These are phyloP conservation scores for Bigelowiella natans DNA, from an alignment of 78 protist genomes.

Conservation along the genomic window DNA sequence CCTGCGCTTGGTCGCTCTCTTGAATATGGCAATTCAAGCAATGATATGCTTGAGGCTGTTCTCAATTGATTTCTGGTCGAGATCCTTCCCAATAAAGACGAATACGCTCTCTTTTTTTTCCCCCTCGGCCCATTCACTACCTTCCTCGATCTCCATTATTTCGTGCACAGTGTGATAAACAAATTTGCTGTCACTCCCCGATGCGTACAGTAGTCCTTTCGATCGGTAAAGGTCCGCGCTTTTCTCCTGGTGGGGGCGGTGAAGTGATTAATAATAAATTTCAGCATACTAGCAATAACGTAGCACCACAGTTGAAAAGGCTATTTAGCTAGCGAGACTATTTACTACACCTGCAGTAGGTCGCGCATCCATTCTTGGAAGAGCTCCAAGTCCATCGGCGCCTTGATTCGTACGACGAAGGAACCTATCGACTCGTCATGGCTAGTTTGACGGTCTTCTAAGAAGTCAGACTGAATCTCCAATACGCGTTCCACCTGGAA, in stretches of 20 bases:
- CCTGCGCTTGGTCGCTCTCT: no score
- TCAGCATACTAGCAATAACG: no score
- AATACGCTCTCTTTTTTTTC: conserved; percentile 4
- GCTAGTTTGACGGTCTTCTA: background rate
- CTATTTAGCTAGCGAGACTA: no score
- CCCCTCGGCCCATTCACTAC: background rate
- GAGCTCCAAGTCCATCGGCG: background rate
- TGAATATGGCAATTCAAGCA: background rate
- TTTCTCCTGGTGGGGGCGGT: no score
- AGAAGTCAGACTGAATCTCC: background rate
- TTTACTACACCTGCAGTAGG: background rate
- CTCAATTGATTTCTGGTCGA: background rate
- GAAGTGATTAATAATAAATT: no score
- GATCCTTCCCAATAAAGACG: conserved; percentile 34
- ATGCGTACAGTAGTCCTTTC: background rate
- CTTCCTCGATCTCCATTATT: conserved; percentile 1
- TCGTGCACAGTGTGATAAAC: conserved; percentile 26
- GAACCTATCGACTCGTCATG: background rate
- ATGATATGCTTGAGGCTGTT: background rate
- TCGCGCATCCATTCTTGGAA: background rate
- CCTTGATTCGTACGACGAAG: background rate
- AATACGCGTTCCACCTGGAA: background rate
- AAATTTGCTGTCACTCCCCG: background rate
- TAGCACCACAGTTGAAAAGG: no score
- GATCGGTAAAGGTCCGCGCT: background rate